Evolutionary conservation across 2,329 filamentous ascomycete genomes (phyloP), one percentile per base, ranked within the genome.

Genomic region (Diplodia intermedia): DNA sequence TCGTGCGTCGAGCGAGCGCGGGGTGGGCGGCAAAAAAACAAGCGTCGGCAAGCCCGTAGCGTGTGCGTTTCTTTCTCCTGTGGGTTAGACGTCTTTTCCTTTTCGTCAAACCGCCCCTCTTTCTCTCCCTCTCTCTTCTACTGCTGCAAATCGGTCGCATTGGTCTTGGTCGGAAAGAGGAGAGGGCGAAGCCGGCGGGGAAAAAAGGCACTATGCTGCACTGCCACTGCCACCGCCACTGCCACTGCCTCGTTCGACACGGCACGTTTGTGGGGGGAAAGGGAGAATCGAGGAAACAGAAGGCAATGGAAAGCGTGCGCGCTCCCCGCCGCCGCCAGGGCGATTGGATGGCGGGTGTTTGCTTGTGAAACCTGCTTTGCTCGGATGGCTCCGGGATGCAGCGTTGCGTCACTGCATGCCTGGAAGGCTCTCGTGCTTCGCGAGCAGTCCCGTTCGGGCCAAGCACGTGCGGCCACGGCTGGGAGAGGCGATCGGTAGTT

Each of bases 301-400:
- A 36, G 60, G 29, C 60, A 52, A 14, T 53, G 60, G 60, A 18
- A 62, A 9, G 7, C 11, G 18, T 20, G 40, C n/a, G 43, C 40
- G 43, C 43, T 26, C 11, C 7, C 15, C 23, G 18, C n/a, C 9
- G 9, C 18, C 9, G 31, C 26, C 43, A 20, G 43, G 29, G 43
- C 31, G 29, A 63, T 63, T 63, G 60, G 60, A 15, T 20, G 60
- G 23, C 18, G 4, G 47, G 9, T 23, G 20, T 26, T 61, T 26
- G 18, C 15, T 29, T 20, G 47, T 63, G 60, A 63, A 63, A 63
- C 60, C 60, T 63, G 60, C 60, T 63, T 52, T 47, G 33, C 47
- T 18, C 60, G 60, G 60, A 63, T 52, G 47, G 43, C 60, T 52
- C 57, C 60, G 60, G 60, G 31, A 63, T 52, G 60, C 60, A 63